These are phyloP conservation scores for Trichoderma arundinaceum DNA, from an alignment of 2,329 filamentous ascomycete species.

Conservation along the genomic window DNA sequence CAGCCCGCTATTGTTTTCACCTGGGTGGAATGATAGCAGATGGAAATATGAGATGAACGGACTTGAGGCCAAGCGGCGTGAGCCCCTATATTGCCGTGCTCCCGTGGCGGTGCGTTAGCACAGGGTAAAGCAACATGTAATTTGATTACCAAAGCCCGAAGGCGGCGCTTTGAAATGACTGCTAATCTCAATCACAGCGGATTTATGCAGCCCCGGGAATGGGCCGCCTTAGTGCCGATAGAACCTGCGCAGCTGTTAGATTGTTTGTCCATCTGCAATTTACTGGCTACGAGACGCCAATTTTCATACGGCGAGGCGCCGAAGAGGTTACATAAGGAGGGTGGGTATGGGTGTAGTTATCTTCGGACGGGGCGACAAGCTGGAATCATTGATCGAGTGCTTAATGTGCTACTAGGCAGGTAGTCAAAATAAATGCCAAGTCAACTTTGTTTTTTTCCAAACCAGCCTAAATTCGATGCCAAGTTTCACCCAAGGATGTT, in stretches of 20 bases:
- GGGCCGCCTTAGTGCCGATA: conserved; percentile 10
- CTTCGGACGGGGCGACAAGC: background rate
- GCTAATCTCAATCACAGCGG: background rate
- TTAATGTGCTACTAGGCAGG: background rate
- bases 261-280: background rate
- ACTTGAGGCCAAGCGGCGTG: background rate
- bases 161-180: background rate
- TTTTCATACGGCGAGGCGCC: conserved; percentile 10
- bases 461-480: background rate
- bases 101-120: background rate
- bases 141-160: conserved; percentile 5
- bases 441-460: background rate
- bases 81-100: background rate
- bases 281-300: conserved; percentile 18
- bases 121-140: background rate
- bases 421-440: background rate
- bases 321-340: background rate
- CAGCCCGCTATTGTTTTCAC: background rate
- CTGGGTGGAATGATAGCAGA: background rate
- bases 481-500: background rate
- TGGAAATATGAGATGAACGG: background rate
- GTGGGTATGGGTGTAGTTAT: background rate
- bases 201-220: conserved; percentile 9
- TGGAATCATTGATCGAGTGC: background rate
- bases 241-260: background rate